Evolutionary conservation across 2,329 filamentous ascomycete species (phyloP).

Genomic region (Furcasterigmium furcatum): DNA sequence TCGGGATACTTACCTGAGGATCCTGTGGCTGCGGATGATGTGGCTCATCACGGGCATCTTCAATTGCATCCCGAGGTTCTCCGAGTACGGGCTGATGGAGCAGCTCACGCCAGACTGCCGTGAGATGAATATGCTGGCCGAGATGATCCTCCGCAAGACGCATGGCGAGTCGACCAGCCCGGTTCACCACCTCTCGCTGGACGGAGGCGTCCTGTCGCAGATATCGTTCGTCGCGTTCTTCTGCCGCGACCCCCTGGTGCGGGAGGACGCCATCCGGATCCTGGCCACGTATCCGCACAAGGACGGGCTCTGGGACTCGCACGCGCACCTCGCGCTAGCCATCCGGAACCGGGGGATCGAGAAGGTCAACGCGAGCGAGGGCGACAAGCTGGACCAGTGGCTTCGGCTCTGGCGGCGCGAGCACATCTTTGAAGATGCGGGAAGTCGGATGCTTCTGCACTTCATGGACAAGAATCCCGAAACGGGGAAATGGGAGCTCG

Average conservation of each 20-base stretch:
- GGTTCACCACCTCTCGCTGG: conserved; percentile 37
- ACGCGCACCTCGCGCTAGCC: conserved; percentile 34
- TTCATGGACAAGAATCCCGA: conserved; percentile 24
- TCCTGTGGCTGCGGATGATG: conserved; percentile 35
- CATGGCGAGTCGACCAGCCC: conserved; percentile 8
- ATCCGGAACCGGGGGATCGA: conserved; percentile 33
- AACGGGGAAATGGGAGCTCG: conserved; percentile 29
- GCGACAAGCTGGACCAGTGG: conserved; percentile 31
- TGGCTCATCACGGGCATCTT: conserved; percentile 38
- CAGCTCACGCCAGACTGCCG: conserved; percentile 36
- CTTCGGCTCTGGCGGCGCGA: conserved; percentile 31
- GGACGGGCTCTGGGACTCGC: conserved; percentile 40
- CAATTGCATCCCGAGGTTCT: conserved; percentile 32
- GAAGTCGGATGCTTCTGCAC: conserved; percentile 27
- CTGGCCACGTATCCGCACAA: conserved; percentile 35
- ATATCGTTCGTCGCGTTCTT: conserved; percentile 37
- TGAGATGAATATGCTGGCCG: conserved; percentile 34
- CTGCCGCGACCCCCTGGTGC: conserved; percentile 33
- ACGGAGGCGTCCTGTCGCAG: conserved; percentile 42
- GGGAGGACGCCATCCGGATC: conserved; percentile 35
- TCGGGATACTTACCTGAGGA: conserved; percentile 15
- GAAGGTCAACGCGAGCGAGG: conserved; percentile 23
- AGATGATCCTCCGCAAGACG: conserved; percentile 27
- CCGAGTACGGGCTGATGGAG: conserved; percentile 28
- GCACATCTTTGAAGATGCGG: conserved; percentile 30